These are phyloP conservation scores for Penicillium bovifimosum DNA, from an alignment of 495 filamentous ascomycete species.

Conservation along the genomic window DNA sequence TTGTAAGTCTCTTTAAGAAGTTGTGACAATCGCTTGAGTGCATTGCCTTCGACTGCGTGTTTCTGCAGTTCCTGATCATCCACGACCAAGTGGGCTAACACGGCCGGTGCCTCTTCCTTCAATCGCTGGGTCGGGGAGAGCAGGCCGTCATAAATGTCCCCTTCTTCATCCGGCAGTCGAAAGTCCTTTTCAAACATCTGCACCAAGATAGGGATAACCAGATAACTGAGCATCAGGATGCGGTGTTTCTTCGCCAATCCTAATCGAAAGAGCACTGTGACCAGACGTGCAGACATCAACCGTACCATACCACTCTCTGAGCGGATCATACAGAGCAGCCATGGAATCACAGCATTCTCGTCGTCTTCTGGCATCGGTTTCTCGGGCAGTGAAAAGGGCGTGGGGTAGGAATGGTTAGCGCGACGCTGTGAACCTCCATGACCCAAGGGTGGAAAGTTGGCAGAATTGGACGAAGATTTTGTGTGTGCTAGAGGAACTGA, in stretches of 20 bases:
- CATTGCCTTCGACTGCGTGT: constrained; percentile 72
- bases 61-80: constrained; percentile 73
- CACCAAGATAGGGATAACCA: constrained; percentile 69
- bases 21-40: constrained; percentile 65
- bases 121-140: constrained; percentile 38
- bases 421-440: constrained; percentile 40
- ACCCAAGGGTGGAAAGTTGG: constrained; percentile 56
- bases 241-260: constrained; percentile 59
- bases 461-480: constrained; percentile 27
- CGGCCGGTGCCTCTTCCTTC: constrained; percentile 64
- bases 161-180: constrained; percentile 35
- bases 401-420: constrained; percentile 36
- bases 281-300: constrained; percentile 71
- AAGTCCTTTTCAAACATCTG: constrained; percentile 60
- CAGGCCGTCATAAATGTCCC: constrained; percentile 35
- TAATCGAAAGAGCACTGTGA: constrained; percentile 69
- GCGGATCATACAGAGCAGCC: constrained; percentile 70
- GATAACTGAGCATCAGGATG: constrained; percentile 55
- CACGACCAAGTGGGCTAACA: constrained; percentile 72
- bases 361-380: constrained; percentile 50
- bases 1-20: constrained; percentile 69
- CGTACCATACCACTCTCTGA: constrained; percentile 57
- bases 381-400: constrained; percentile 32
- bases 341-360: constrained; percentile 75
- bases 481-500: constrained; percentile 32